Percentiles rank a stretch among this genome's conserved stretches.
These are phyloP conservation scores for Gentiana dahurica DNA, from an alignment of 257 asterid species.

Conservation along the genomic window DNA sequence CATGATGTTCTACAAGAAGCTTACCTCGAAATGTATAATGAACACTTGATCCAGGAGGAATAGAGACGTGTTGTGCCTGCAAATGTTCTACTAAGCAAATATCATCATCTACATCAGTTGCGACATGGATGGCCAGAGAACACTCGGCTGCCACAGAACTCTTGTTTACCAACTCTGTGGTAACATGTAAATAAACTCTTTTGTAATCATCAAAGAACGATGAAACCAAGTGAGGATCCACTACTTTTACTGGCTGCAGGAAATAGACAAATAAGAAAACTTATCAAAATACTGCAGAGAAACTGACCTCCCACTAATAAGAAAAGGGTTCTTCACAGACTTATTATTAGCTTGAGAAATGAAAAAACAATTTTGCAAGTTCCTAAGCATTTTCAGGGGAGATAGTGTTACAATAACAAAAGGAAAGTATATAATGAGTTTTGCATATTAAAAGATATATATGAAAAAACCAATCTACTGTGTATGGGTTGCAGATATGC, in stretches of 20 bases:
- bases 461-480: too few relatives aligned
- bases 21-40: constrained; percentile 77
- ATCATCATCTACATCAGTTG: constrained; percentile 63
- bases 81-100: constrained; percentile 57
- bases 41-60: constrained; percentile 54
- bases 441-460: background rate
- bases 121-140: constrained; percentile 77
- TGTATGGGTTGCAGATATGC: background rate
- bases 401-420: too few relatives aligned
- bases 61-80: constrained; percentile 41
- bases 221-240: constrained; percentile 92
- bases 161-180: constrained; percentile 62
- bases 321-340: background rate
- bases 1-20: constrained; percentile 12
- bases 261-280: constrained; percentile 12
- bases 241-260: constrained; percentile 94
- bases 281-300: background rate
- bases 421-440: too few relatives aligned
- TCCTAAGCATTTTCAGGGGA: background rate
- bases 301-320: background rate
- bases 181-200: constrained; percentile 70
- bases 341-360: background rate
- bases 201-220: constrained; percentile 59
- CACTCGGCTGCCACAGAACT: constrained; percentile 53
- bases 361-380: background rate